Base-by-base conservation (phyloP, 2,329 filamentous ascomycete genomes). In the Parastagonospora nodorum region DNA sequence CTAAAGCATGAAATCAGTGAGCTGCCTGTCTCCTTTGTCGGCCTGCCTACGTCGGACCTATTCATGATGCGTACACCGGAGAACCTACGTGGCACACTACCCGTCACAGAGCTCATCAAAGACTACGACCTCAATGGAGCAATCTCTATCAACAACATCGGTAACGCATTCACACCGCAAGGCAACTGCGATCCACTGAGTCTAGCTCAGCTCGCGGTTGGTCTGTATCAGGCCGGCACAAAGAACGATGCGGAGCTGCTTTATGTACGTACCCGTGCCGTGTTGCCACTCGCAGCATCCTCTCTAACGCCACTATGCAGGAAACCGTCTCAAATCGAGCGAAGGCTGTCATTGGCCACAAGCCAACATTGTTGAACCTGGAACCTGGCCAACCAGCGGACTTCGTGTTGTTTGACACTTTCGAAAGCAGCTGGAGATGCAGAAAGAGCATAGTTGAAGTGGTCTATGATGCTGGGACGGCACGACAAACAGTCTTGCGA, bases 141-240 rank as follows among this genome's bases (percentile, higher is more conserved):
- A 11, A 78, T 90, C 5, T 82, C 84, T 2, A 79, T 88, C 32
- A 90, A 90, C 63, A 90, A 90, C 61, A 82, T 90, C 11, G 87
- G 87, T 14, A 90, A 90, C 64, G 86, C 87, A 0, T 90, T 90
- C 61, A 90, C 88, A 6, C 88, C 88, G 0, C 83, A 86, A 63
- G 88, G 87, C 0, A 84, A 77, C 14, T 85, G 82, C 33, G 88
- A 90, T 72, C 87, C 87, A 1, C 66, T 90, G 42, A 77, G 77
- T n/a, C 11, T 43, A 2, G 33, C 15, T 11, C 11, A 52, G 11
- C 73, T 86, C 45, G 83, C 84, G 1, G 84, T 89, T 0, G 86
- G 85, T 0, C 64, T 90, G 3, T 90, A 90, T 63, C 86, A 89
- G 53, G 82, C 83, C 1, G 87, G 86, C 0, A 87, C 84, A 1